phyloP scores from a whole-genome alignment of 805 yeast genomes.

The Nakazawaea pomicola region DNA sequence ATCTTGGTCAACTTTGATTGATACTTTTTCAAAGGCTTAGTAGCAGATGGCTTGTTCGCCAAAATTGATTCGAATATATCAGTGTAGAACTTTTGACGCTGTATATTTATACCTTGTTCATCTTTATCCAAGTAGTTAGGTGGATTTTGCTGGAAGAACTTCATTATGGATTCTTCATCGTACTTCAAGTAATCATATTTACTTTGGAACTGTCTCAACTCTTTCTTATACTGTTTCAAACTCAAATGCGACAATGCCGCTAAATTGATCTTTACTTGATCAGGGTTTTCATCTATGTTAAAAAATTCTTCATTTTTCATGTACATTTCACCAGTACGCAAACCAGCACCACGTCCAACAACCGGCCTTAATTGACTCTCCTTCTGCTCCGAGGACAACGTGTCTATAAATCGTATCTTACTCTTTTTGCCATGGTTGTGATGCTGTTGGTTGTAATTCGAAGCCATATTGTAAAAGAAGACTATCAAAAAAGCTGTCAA shows the following conservation, averaged over 20 bases:
- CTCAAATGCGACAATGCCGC: conserved; percentile 3
- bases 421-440: not conserved
- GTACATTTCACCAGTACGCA: not conserved
- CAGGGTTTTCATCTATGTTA: conserved; percentile 8
- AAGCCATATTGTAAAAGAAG: not conserved
- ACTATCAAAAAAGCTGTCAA: not conserved
- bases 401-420: conserved; percentile 11
- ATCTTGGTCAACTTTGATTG: conserved; percentile 1
- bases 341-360: too few species aligned
- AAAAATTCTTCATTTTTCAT: conserved; percentile 8
- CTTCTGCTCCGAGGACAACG: conserved; percentile 3
- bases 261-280: conserved; percentile 7
- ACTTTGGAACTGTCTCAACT: conserved; percentile 7
- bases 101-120: not conserved
- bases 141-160: conserved; percentile 8
- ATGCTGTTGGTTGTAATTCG: not conserved
- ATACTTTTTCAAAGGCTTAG: conserved; percentile 8
- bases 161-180: conserved; percentile 7
- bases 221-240: conserved; percentile 5
- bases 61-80: conserved; percentile 17
- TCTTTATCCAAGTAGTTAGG: conserved; percentile 2
- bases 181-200: conserved; percentile 8
- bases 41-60: conserved; percentile 18
- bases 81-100: conserved; percentile 18
- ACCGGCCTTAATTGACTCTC: conserved; percentile 4